A percentile compares a stretch with the other conserved stretches of the same genome.
These are phyloP conservation scores for Fusarium marasasianum DNA, from an alignment of 2,329 filamentous ascomycete genomes.

Conservation along the genomic window DNA sequence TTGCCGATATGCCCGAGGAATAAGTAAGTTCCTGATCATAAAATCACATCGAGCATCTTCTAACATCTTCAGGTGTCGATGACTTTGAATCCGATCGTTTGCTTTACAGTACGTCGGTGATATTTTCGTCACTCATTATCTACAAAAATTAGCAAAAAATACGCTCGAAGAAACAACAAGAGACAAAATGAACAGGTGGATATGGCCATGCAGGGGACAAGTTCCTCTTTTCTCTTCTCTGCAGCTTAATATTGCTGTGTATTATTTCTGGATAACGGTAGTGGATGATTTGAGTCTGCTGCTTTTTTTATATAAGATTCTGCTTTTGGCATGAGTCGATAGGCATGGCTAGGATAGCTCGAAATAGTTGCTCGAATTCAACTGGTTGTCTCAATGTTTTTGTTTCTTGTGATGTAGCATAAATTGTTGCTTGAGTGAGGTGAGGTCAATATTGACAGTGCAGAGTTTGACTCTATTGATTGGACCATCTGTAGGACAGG, in stretches of 20 bases:
- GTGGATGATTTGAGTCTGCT: slow-evolving; percentile 21
- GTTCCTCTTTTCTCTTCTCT: slow-evolving; percentile 19
- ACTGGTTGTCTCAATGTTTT: slow-evolving; percentile 26
- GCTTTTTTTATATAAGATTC: slow-evolving; percentile 33
- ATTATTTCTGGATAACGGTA: slow-evolving; percentile 36
- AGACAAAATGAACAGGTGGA: slow-evolving; percentile 15
- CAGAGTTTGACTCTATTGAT: neutral
- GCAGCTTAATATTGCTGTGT: slow-evolving; percentile 15
- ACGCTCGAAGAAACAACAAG: slow-evolving; percentile 6
- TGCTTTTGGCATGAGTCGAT: slow-evolving; percentile 23
- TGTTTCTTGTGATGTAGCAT: neutral
- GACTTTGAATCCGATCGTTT: slow-evolving; percentile 11
- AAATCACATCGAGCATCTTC: neutral
- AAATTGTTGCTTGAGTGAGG: neutral
- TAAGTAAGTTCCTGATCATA: slow-evolving; percentile 25
- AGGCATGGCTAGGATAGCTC: slow-evolving; percentile 25
- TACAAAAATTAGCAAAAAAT: slow-evolving; percentile 15
- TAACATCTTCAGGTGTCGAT: slow-evolving; percentile 17
- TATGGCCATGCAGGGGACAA: slow-evolving; percentile 10
- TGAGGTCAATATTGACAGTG: neutral
- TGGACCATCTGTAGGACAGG: neutral
- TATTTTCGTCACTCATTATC: slow-evolving; percentile 11
- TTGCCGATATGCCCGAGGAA: slow-evolving; percentile 36
- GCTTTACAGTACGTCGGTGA: slow-evolving; percentile 2
- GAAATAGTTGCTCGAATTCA: slow-evolving; percentile 32